A percentile compares a stretch with the other conserved stretches of the same genome.
Conservation (phyloP, 2,329 filamentous ascomycete genomes). For the Ophiostoma himal-ulmi region DNA sequence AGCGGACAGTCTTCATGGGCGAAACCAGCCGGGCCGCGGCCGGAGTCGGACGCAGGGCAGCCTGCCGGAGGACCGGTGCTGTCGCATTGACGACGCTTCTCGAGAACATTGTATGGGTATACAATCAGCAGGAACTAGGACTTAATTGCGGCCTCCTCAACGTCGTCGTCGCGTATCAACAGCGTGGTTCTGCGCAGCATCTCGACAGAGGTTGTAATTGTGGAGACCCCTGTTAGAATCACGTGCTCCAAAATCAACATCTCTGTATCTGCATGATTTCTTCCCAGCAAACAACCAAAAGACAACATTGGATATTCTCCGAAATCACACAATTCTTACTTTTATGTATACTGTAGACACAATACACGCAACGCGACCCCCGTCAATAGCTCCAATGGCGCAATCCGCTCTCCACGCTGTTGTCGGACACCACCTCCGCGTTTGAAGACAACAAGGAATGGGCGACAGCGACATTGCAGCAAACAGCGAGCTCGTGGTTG, state of each 20-base stretch:
- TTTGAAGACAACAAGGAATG: background rate
- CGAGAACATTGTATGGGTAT: background rate
- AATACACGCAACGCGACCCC: background rate
- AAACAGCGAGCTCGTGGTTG: background rate
- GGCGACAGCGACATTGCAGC: background rate
- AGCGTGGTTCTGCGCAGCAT: background rate
- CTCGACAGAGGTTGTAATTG: conserved; percentile 8
- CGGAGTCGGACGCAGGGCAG: conserved; percentile 11
- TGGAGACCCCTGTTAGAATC: background rate
- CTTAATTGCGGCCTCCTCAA: background rate
- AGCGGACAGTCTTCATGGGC: conserved; percentile 17
- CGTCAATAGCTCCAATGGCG: background rate
- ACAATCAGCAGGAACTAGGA: background rate
- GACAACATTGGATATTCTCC: background rate
- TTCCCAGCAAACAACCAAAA: background rate
- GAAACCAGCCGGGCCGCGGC: background rate
- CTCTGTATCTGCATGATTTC: background rate
- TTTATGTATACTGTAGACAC: background rate
- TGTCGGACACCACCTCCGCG: conserved; percentile 8
- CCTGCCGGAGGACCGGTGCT: conserved; percentile 17
- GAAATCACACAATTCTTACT: background rate
- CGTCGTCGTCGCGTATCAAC: background rate
- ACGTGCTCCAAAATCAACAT: background rate
- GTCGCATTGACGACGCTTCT: background rate
- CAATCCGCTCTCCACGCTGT: background rate